A percentile compares a stretch with the other conserved stretches of the same genome.
Conservation (phyloP, 306 rosid genomes). For the Gastrolobium bilobum region DNA sequence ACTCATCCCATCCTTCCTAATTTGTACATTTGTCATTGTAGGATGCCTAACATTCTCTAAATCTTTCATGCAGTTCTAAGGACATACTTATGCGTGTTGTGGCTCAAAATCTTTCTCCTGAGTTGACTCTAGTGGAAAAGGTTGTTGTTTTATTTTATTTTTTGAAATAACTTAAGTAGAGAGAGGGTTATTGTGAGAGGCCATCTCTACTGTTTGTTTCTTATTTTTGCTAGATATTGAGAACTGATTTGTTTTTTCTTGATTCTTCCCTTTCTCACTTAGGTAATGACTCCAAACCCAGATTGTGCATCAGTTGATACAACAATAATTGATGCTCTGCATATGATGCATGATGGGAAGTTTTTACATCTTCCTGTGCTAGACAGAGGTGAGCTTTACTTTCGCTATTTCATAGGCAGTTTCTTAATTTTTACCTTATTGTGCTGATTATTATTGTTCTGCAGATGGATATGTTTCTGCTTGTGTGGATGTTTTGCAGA, state of each 20-base stretch:
- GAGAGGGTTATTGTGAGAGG: conserved; percentile 41
- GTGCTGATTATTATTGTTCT: conserved; percentile 44
- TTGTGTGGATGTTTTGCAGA: conserved; percentile 93
- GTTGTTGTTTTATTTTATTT: conserved; percentile 43
- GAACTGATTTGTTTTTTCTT: conserved; percentile 32
- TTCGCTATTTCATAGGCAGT: conserved; percentile 39
- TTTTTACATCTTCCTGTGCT: conserved; percentile 96
- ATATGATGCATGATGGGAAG: conserved; percentile 94
- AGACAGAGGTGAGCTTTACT: conserved; percentile 75
- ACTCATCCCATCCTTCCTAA: conserved; percentile 15
- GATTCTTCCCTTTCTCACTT: conserved; percentile 36
- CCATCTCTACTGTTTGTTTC: conserved; percentile 40
- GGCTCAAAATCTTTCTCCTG: conserved; percentile 91
- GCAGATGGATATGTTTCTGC: conserved; percentile 83
- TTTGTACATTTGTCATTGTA: conserved; percentile 19
- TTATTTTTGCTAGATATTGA: conserved; percentile 43
- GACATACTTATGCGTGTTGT: conserved; percentile 96
- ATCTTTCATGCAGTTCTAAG: conserved; percentile 76
- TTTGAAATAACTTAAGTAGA: conserved; percentile 52
- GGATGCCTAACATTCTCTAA: conserved; percentile 34
- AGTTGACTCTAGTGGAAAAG: conserved; percentile 93
- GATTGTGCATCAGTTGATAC: conserved; percentile 87
- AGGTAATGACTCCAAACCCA: conserved; percentile 98
- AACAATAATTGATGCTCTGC: conserved; percentile 91
- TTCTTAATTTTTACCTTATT: conserved; percentile 32